A percentile compares a stretch with the other conserved stretches of the same genome.
Conservation (phyloP, 176 grass and related monocot species). For the Hordeum marinum region DNA sequence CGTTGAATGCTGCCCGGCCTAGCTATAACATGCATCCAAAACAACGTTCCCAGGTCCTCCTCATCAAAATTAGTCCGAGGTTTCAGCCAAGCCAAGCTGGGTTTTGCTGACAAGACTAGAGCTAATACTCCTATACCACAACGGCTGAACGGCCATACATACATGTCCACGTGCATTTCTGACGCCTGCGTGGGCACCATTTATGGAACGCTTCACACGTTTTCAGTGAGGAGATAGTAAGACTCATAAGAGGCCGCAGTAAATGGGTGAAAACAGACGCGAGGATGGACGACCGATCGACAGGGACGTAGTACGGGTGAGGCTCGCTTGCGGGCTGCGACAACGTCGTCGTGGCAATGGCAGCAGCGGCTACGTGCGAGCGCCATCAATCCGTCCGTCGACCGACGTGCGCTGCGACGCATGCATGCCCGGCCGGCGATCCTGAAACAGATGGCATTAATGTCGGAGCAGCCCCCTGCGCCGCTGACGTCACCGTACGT, state of each 20-base stretch:
- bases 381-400: conserved; percentile 1
- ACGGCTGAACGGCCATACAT: neutral
- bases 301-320: neutral
- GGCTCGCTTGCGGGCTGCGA: neutral
- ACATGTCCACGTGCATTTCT: neutral
- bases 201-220: neutral
- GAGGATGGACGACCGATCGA: neutral
- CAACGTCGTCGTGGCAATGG: neutral
- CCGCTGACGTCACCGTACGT: conserved; percentile 15
- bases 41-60: too few species aligned
- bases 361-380: neutral
- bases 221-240: neutral
- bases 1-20: too few species aligned
- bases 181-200: neutral
- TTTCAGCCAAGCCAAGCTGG: too few species aligned
- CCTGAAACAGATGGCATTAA: neutral
- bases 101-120: too few species aligned
- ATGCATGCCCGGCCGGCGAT: neutral
- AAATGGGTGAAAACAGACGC: neutral
- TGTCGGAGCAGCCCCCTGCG: neutral
- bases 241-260: too few species aligned
- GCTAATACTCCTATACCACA: too few species aligned
- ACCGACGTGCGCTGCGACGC: neutral
- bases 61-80: too few species aligned
- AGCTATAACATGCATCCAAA: too few species aligned